Evolutionary conservation across 257 asterid genomes (phyloP).

Genomic region (Cinchona pubescens): DNA sequence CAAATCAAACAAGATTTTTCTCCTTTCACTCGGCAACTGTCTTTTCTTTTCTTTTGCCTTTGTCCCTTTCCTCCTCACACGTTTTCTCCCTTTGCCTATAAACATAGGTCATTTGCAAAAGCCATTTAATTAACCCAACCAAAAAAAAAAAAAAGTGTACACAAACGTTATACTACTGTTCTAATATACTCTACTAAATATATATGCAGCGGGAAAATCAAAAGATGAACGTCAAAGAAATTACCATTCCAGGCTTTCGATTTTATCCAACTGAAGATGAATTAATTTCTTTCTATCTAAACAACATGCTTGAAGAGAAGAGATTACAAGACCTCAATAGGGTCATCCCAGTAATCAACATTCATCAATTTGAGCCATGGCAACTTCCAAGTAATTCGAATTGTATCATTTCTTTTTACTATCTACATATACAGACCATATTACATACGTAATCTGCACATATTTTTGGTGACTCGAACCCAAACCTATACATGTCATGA

Average conservation of each 20-base stretch:
- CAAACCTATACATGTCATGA: too few relatives aligned
- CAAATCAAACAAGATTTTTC: slow-evolving; percentile 16
- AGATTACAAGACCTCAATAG: slow-evolving; percentile 27
- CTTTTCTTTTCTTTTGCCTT: background rate
- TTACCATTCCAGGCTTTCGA: slow-evolving; percentile 52
- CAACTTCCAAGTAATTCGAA: slow-evolving; percentile 64
- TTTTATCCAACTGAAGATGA: slow-evolving; percentile 89
- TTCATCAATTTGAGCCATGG: slow-evolving; percentile 62
- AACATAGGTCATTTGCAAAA: background rate
- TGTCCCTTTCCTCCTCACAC: slow-evolving; percentile 5
- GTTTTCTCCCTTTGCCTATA: slow-evolving; percentile 9
- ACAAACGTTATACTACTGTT: background rate
- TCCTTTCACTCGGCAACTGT: slow-evolving; percentile 46
- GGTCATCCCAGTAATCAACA: slow-evolving; percentile 56
- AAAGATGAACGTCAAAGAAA: slow-evolving; percentile 8
- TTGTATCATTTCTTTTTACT: too few relatives aligned
- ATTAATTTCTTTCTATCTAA: slow-evolving; percentile 61
- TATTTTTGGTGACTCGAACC: too few relatives aligned
- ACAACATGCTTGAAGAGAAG: slow-evolving; percentile 40
- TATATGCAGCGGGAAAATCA: background rate
- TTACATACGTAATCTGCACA: too few relatives aligned
- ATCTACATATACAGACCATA: too few relatives aligned
- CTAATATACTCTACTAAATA: too few relatives aligned
- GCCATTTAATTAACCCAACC: too few relatives aligned
- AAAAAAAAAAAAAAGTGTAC: background rate